Evolutionary conservation across 2,329 filamentous ascomycete genomes (phyloP).

Genomic region (Xylaria digitata): DNA sequence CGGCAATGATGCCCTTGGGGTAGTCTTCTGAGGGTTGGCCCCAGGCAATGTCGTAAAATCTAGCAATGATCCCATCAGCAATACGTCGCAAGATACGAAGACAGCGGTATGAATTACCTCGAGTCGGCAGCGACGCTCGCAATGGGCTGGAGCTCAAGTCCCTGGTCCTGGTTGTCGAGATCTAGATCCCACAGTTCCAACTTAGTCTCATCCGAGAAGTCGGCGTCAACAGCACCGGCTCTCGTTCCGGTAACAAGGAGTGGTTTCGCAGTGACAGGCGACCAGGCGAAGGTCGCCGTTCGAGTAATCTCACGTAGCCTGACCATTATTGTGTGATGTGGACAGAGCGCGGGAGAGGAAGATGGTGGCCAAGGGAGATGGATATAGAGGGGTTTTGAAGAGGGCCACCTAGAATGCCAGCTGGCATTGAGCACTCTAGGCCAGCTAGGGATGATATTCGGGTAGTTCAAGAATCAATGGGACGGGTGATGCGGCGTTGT

Average conservation of each 20-base stretch:
- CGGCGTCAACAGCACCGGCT: slow-evolving; percentile 93
- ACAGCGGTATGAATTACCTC: slow-evolving; percentile 68
- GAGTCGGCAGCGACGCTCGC: slow-evolving; percentile 88
- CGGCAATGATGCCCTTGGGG: slow-evolving; percentile 89
- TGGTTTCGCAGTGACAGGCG: slow-evolving; percentile 80
- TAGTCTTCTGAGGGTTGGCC: slow-evolving; percentile 81
- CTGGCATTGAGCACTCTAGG: slow-evolving; percentile 52
- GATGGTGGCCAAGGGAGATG: slow-evolving; percentile 41
- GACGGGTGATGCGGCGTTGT: slow-evolving; percentile 31
- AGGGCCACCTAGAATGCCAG: slow-evolving; percentile 44
- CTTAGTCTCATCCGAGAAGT: slow-evolving; percentile 97
- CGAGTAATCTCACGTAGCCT: slow-evolving; percentile 95
- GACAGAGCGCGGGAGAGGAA: slow-evolving; percentile 39
- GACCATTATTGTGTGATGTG: slow-evolving; percentile 74
- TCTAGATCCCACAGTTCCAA: slow-evolving; percentile 95
- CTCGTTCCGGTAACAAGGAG: slow-evolving; percentile 93
- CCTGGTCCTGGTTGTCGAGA: slow-evolving; percentile 79
- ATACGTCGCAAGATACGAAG: slow-evolving; percentile 14
- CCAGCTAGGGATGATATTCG: slow-evolving; percentile 47
- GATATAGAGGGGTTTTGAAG: slow-evolving; percentile 29
- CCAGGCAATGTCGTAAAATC: slow-evolving; percentile 98
- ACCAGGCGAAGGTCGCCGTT: slow-evolving; percentile 98
- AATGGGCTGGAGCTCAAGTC: slow-evolving; percentile 85
- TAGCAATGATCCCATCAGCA: slow-evolving; percentile 54
- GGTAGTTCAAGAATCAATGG: slow-evolving; percentile 21